These are phyloP conservation scores for Oldenlandia corymbosa DNA, from an alignment of 257 asterid species.

Conservation along the genomic window DNA sequence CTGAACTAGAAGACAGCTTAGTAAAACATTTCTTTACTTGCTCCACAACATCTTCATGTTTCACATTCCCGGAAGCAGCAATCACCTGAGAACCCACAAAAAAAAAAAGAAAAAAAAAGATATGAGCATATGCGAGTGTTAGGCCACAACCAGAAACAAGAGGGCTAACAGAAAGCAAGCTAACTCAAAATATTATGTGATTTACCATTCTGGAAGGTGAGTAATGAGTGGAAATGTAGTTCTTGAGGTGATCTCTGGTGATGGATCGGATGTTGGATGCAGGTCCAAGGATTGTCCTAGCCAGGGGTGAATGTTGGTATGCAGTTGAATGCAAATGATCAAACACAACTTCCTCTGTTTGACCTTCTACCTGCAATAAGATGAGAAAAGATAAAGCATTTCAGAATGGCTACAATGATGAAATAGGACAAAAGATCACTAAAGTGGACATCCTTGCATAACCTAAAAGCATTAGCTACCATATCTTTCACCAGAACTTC, in stretches of 20 bases:
- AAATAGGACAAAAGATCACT: too few species aligned
- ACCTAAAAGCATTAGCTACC: not conserved
- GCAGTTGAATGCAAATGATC: slow-evolving; percentile 93
- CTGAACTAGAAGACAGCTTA: slow-evolving; percentile 50
- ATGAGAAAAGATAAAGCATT: not conserved
- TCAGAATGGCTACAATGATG: not conserved
- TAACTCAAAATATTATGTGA: not conserved
- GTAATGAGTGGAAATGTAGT: slow-evolving; percentile 69
- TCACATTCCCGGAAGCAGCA: slow-evolving; percentile 78
- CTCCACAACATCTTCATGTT: slow-evolving; percentile 81
- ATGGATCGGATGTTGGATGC: slow-evolving; percentile 63
- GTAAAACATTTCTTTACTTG: slow-evolving; percentile 61
- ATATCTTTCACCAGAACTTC: not conserved
- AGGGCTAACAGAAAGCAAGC: slow-evolving; percentile 2
- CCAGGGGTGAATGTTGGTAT: slow-evolving; percentile 78
- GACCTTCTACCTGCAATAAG: slow-evolving; percentile 63
- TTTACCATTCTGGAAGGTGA: slow-evolving; percentile 73
- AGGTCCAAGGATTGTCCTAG: slow-evolving; percentile 86
- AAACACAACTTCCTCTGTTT: slow-evolving; percentile 77
- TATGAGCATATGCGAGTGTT: not conserved
- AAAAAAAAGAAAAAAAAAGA: slow-evolving; percentile 13
- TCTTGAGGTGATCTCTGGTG: slow-evolving; percentile 41
- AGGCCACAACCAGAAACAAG: slow-evolving; percentile 8
- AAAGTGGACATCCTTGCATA: not conserved
- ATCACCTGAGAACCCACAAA: slow-evolving; percentile 56